Evolutionary conservation across 2,329 filamentous ascomycete genomes (phyloP).

Genomic region (Amesomyces nigricolor): DNA sequence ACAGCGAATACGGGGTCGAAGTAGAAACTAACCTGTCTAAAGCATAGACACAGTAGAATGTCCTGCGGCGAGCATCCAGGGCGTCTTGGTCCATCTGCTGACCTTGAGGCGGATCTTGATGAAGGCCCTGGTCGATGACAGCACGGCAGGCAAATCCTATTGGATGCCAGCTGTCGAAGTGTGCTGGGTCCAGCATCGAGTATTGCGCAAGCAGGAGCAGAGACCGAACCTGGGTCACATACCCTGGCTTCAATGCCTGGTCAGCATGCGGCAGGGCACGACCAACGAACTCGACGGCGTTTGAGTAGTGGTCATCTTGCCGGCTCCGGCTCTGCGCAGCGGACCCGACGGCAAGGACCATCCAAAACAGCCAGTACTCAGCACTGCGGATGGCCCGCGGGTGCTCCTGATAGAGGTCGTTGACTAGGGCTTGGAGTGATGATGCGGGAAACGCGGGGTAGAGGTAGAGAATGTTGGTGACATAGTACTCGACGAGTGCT

Average conservation of each 20-base stretch:
- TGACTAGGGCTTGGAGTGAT: slow-evolving; percentile 68
- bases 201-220: slow-evolving; percentile 83
- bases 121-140: slow-evolving; percentile 82
- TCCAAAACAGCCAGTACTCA: slow-evolving; percentile 81
- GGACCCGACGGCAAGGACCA: slow-evolving; percentile 82
- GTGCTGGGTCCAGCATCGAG: slow-evolving; percentile 79
- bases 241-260: slow-evolving; percentile 77
- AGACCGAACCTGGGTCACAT: slow-evolving; percentile 79
- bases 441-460: slow-evolving; percentile 81
- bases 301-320: slow-evolving; percentile 57
- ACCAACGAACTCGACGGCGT: slow-evolving; percentile 51
- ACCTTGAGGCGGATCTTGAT: slow-evolving; percentile 79
- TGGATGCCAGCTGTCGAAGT: slow-evolving; percentile 91
- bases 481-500: slow-evolving; percentile 72
- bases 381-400: slow-evolving; percentile 57
- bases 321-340: slow-evolving; percentile 65
- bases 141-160: slow-evolving; percentile 86
- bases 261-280: slow-evolving; percentile 73
- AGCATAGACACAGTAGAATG: slow-evolving; percentile 87
- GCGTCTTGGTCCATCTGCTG: slow-evolving; percentile 61
- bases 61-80: slow-evolving; percentile 71
- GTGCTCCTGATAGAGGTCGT: slow-evolving; percentile 72
- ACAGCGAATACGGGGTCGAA: background rate
- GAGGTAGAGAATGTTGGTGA: slow-evolving; percentile 72
- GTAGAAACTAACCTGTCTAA: slow-evolving; percentile 64